Percentiles rank a stretch among this genome's conserved stretches.
Conservation (phyloP, 352 stramenopile species). For the Phytophthora colocasiae region DNA sequence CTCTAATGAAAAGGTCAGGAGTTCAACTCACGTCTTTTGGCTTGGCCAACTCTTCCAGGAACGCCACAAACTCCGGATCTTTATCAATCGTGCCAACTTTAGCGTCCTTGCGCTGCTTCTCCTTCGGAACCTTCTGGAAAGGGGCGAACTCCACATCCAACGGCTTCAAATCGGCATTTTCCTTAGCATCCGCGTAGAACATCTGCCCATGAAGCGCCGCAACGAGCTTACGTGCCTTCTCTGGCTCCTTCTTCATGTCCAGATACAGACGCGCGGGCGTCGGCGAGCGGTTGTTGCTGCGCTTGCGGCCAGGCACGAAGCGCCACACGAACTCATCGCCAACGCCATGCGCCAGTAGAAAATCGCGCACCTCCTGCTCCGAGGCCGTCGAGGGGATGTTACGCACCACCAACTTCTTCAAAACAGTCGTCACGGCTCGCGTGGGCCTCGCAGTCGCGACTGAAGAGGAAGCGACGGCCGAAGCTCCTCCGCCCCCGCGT, state of each 20-base stretch:
- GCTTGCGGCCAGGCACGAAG: constrained; percentile 64
- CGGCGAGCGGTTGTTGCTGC: constrained; percentile 60
- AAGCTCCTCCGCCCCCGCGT: constrained; percentile 9
- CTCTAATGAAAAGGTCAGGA: not conserved
- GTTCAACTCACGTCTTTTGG: constrained; percentile 60
- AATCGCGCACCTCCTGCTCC: constrained; percentile 43
- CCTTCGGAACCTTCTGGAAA: constrained; percentile 82
- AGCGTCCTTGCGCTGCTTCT: constrained; percentile 83
- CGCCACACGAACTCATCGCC: constrained; percentile 58
- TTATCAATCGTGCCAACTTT: constrained; percentile 79
- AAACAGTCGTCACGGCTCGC: constrained; percentile 51
- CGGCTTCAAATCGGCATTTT: constrained; percentile 28
- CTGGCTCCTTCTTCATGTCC: constrained; percentile 74
- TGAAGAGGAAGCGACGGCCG: constrained; percentile 9
- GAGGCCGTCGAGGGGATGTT: constrained; percentile 63
- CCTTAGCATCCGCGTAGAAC: constrained; percentile 45
- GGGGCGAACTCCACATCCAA: constrained; percentile 79
- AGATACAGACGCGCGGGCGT: constrained; percentile 69
- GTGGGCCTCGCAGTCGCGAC: constrained; percentile 34
- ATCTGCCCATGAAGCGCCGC: constrained; percentile 56
- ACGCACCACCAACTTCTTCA: constrained; percentile 75
- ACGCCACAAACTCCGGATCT: constrained; percentile 76
- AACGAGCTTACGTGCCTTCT: constrained; percentile 59
- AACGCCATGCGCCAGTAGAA: constrained; percentile 53
- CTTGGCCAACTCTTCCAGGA: constrained; percentile 74